Evolutionary conservation across 129 eudicot species (phyloP), one percentile per base, ranked within the genome.

Genomic region (Flaveria ramosissima): DNA sequence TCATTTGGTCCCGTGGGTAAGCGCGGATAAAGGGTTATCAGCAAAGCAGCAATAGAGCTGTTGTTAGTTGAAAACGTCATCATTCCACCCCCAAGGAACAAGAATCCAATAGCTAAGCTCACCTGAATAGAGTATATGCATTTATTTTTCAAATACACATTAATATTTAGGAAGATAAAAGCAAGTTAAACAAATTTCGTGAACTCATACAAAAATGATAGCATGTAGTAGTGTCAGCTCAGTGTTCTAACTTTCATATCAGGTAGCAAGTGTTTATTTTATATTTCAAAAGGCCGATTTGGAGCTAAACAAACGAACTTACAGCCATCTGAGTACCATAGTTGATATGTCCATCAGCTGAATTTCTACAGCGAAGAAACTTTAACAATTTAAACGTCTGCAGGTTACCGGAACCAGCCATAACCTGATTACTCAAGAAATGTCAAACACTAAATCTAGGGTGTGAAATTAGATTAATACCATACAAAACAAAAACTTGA

Each of bases 21-120:
- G 72, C 99, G 96, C 15, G 99, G 99, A 84, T 91, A 94, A 21
- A 94, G 84, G 70, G 99, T 86, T 81, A 89, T 85, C 67, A 94
- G 78, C 82, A 94, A 89, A 14, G 93, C 90, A 68, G 97, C 97
- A 75, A 94, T 71, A 64, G 97, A 85, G 78, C 85, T 85, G 80
- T 87, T 94, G 89, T 88, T 84, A 43, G 92, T 91, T 19, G 99
- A 94, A 80, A 94, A 91, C 1, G 96, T 87, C 72, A 85, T 83
- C 97, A 86, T 94, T 86, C 99, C 99, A 81, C 97, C 99, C 23
- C 97, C 99, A 85, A 94, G 92, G 72, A 89, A 94, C 90, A 94
- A 75, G 88, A 94, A 94, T 76, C 99, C 99, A 78, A 87, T 84
- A 36, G 96, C 96, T 67, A 94, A 83, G 87, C 99, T 94, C 65